Evolutionary conservation across 306 rosid genomes (phyloP).

Genomic region (Fragaria nilgerrensis): DNA sequence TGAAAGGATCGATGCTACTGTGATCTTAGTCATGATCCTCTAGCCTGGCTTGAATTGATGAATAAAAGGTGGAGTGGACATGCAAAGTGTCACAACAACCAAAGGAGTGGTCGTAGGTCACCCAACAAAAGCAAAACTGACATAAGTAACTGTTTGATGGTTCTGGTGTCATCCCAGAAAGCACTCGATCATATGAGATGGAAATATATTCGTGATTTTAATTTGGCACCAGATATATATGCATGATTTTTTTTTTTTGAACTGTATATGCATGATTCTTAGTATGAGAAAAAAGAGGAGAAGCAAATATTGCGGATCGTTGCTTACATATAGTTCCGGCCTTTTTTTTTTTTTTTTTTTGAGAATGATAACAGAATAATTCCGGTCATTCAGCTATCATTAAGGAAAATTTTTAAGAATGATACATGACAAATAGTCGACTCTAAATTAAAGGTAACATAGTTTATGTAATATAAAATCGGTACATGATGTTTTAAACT

Average conservation of each 20-base stretch:
- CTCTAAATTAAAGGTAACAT: too few relatives aligned
- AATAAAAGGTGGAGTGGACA: not conserved
- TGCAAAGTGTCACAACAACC: not conserved
- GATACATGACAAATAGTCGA: too few relatives aligned
- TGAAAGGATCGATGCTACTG: not conserved
- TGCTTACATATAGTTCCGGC: too few relatives aligned
- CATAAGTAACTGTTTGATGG: not conserved
- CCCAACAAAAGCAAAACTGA: slow-evolving; percentile 4
- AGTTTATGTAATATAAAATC: too few relatives aligned
- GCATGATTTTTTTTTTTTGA: too few relatives aligned
- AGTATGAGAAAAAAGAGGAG: not conserved
- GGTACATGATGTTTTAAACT: too few relatives aligned
- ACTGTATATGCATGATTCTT: not conserved
- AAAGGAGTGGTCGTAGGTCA: slow-evolving; percentile 3
- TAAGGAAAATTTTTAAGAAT: too few relatives aligned
- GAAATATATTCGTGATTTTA: not conserved
- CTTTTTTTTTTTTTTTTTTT: too few relatives aligned
- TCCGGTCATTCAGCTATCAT: too few relatives aligned
- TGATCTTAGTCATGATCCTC: not conserved
- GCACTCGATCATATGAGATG: not conserved
- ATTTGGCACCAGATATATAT: not conserved
- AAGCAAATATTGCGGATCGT: not conserved
- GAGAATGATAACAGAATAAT: too few relatives aligned
- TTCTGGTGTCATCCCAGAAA: not conserved
- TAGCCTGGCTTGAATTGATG: not conserved